Evolutionary conservation across 176 grass and related monocot species (phyloP).

Genomic region (Microstegium vimineum): DNA sequence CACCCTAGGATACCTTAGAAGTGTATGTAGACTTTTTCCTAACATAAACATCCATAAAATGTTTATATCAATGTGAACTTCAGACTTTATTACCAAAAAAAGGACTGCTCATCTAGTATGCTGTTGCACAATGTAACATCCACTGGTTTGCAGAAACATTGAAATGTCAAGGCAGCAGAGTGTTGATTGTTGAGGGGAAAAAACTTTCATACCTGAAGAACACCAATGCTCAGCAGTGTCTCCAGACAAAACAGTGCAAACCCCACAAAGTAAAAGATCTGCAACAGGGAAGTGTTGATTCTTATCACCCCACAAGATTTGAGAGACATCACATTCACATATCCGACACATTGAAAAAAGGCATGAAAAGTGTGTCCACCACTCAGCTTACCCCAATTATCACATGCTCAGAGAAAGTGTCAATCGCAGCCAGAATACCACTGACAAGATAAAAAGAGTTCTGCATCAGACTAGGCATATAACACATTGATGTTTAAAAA

Average conservation of each 20-base stretch:
- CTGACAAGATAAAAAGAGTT: constrained; percentile 20
- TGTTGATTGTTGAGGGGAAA: neutral
- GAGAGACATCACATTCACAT: neutral
- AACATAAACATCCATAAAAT: neutral
- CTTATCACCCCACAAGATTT: neutral
- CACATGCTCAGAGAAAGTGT: constrained; percentile 73
- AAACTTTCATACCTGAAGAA: constrained; percentile 71
- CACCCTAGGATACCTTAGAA: neutral
- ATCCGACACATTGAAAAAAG: neutral
- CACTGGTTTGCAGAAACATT: neutral
- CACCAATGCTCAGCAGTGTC: constrained; percentile 76
- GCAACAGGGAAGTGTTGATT: constrained; percentile 15
- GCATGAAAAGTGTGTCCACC: neutral
- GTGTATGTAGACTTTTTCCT: neutral
- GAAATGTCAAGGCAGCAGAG: neutral
- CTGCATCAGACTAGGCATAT: neutral
- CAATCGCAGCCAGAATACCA: constrained; percentile 83
- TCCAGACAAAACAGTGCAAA: constrained; percentile 93
- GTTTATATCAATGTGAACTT: neutral
- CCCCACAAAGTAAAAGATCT: constrained; percentile 91
- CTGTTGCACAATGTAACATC: neutral
- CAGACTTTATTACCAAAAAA: neutral
- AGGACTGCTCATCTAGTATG: neutral
- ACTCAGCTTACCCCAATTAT: constrained; percentile 66
- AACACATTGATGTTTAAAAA: neutral